Evolutionary conservation across 2,329 filamentous ascomycete species (phyloP), one percentile per base, ranked within the genome.

Genomic region (Huntiella moniliformis): DNA sequence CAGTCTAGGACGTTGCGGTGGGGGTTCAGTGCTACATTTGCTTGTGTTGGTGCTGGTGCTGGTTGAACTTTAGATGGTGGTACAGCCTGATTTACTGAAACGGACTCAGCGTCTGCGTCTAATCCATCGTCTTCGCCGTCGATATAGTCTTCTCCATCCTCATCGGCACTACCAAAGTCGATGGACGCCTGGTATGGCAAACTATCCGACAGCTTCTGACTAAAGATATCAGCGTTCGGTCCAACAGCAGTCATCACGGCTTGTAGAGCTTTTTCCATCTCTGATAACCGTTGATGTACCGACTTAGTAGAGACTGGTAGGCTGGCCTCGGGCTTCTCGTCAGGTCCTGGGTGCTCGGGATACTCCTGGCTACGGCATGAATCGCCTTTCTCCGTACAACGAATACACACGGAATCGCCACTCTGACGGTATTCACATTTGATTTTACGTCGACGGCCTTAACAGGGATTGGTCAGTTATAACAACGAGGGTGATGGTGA

Each of bases 361-460:
- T 63, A 62, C 42, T 71, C 67, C 50, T 74, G 70, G 49, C 66
- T 62, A 28, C 70, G 53, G 46, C 70, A 72, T 35, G 52, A 51
- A 0, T 60, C 58, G 1, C 62, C 59, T 0, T 70, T 63, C 5
- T 63, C 56, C 8, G 59, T 55, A 53, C 71, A 75, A 3, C 62
- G 63, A 28, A 63, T 56, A 48, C 71, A 75, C 2, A 63, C 52
- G 3, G 58, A 43, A 10, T 67, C 64, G 7, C 60, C 57, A 3
- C 62, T 56, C 3, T 59, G 53, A 34, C 56, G 56, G 52, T 69
- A 68, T 12, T 63, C 64, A 54, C 72, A 76, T 7, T 63, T 62
- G 17, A 69, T 63, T 55, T 76, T 76, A 39, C 71, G 64, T 41
- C 68, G 63, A 10, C 58, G 57, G 33, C 58, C 58, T 60, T 17